phyloP scores from a whole-genome alignment of 1,284 basidiomycete species.

The Tilletia walkeri region DNA sequence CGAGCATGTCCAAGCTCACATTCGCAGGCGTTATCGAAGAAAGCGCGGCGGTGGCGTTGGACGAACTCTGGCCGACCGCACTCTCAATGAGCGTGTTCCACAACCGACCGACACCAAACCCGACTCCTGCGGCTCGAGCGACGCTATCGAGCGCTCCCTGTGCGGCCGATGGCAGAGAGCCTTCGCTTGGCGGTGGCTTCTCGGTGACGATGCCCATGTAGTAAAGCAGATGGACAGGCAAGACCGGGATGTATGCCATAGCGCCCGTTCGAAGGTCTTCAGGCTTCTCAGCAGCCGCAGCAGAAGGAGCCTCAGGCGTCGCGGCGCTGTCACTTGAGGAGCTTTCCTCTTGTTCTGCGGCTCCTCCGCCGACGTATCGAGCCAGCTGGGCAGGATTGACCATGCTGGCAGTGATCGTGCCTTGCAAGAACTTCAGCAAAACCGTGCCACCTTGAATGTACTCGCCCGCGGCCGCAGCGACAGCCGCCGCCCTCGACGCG shows the following conservation, averaged over 20 bases:
- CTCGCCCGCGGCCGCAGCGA: constrained; percentile 10
- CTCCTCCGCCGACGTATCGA: neutral
- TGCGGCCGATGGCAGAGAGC: neutral
- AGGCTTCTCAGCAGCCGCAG: neutral
- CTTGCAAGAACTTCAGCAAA: constrained; percentile 15
- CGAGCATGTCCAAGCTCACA: constrained; percentile 4
- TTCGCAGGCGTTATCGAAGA: neutral
- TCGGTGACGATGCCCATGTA: constrained; percentile 16
- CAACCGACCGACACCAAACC: constrained; percentile 7
- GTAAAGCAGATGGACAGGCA: constrained; percentile 11
- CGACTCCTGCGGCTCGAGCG: constrained; percentile 8
- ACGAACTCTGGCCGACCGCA: neutral
- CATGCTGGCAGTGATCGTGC: constrained; percentile 16
- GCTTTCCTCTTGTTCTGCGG: neutral
- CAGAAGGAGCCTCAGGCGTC: neutral
- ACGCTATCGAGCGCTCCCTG: constrained; percentile 15
- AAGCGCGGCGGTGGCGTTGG: neutral
- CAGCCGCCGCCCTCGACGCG: neutral
- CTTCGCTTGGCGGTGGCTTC: neutral
- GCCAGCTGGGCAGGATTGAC: constrained; percentile 11
- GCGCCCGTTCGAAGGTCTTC: constrained; percentile 15
- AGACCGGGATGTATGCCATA: constrained; percentile 9
- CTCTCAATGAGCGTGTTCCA: constrained; percentile 13
- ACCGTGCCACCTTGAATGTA: constrained; percentile 15
- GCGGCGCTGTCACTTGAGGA: neutral